phyloP scores from a whole-genome alignment of 192 early-diverging fungal species.

The Podila minutissima region DNA sequence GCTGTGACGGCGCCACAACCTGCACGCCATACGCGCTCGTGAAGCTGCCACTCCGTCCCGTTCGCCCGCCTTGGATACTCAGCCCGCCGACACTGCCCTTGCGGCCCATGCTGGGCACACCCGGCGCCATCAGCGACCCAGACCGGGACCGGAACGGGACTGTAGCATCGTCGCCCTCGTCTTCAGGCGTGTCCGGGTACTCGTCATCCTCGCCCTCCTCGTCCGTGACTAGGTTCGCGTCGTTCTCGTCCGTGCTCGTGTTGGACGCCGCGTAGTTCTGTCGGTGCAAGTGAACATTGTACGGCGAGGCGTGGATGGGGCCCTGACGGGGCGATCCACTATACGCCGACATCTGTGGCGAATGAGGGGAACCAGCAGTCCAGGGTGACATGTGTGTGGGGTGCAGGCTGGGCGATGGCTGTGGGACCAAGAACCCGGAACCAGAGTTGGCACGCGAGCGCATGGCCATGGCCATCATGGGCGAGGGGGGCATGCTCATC shows the following conservation, averaged over 20 bases:
- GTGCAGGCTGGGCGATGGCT: conserved; percentile 32
- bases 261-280: conserved; percentile 29
- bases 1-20: conserved; percentile 4
- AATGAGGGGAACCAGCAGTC: conserved; percentile 23
- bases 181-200: conserved; percentile 41
- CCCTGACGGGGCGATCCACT: conserved; percentile 26
- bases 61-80: conserved; percentile 2
- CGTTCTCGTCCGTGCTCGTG: conserved; percentile 44
- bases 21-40: conserved; percentile 46
- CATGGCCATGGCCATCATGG: conserved; percentile 48
- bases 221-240: conserved; percentile 41
- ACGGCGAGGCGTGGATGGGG: conserved; percentile 25
- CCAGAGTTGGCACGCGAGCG: conserved; percentile 41
- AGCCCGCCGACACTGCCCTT: conserved; percentile 31
- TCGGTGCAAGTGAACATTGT: conserved; percentile 24
- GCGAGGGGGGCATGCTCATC: conserved; percentile 17
- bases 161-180: conserved; percentile 17
- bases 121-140: conserved; percentile 36
- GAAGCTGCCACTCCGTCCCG: conserved; percentile 42
- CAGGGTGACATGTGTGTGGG: conserved; percentile 38
- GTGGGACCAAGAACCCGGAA: conserved; percentile 38
- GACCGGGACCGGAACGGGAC: conserved; percentile 34
- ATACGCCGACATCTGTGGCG: conserved; percentile 33
- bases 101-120: conserved; percentile 4
- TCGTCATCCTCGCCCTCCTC: conserved; percentile 50